phyloP scores from a whole-genome alignment of 2,329 filamentous ascomycete species.

The Monosporascus sp. region DNA sequence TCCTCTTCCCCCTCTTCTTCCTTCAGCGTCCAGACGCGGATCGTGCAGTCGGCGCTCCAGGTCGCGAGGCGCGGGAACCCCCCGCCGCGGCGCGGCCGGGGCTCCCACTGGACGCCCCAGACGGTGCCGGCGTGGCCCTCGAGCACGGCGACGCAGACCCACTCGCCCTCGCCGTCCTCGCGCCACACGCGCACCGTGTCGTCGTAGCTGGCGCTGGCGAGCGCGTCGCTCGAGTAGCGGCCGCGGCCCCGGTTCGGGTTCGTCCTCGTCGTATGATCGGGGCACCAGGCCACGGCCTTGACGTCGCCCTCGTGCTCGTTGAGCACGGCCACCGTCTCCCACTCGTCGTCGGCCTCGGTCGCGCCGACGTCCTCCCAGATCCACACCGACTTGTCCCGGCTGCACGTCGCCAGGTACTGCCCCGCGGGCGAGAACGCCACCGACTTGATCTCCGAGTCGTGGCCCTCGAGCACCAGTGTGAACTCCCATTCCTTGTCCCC shows the following conservation, averaged over 20 bases:
- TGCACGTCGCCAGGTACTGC: constrained; percentile 81
- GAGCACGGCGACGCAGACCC: constrained; percentile 81
- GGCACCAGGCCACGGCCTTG: constrained; percentile 91
- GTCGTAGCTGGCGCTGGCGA: constrained; percentile 92
- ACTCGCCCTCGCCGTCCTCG: constrained; percentile 84
- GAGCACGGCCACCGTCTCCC: constrained; percentile 91
- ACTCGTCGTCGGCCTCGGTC: constrained; percentile 80
- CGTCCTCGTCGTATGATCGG: constrained; percentile 42
- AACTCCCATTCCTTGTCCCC: constrained; percentile 80
- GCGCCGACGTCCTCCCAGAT: constrained; percentile 89
- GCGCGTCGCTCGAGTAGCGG: constrained; percentile 59
- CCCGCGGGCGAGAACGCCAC: constrained; percentile 71
- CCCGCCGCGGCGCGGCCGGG: constrained; percentile 29
- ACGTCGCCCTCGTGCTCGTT: constrained; percentile 95
- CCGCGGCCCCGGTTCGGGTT: constrained; percentile 37
- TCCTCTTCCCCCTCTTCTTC: constrained; percentile 45
- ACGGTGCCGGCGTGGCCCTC: constrained; percentile 81
- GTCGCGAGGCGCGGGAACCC: constrained; percentile 64
- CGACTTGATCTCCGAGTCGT: constrained; percentile 88
- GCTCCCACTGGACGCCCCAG: constrained; percentile 79
- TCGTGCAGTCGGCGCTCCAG: constrained; percentile 78
- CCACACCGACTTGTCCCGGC: constrained; percentile 92
- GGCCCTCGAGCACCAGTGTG: constrained; percentile 85
- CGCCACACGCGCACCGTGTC: constrained; percentile 85
- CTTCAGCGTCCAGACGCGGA: constrained; percentile 73